phyloP scores from a whole-genome alignment of 495 filamentous ascomycete genomes.

The Annulohypoxylon moriforme region DNA sequence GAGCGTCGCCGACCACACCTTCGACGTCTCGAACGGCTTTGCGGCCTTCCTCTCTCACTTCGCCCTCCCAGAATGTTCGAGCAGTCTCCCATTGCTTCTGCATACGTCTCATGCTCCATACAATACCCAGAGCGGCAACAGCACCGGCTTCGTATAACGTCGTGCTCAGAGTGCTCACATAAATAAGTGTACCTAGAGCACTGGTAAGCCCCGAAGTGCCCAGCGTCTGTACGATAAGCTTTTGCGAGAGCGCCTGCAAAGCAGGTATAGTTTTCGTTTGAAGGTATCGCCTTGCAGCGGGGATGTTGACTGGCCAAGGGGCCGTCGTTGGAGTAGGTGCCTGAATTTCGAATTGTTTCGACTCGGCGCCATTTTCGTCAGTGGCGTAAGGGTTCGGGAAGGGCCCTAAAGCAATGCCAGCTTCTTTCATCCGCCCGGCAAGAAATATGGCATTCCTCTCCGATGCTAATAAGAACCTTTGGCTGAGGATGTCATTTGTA shows the following conservation, averaged over 20 bases:
- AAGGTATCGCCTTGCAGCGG: conserved; percentile 69
- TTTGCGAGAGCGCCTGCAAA: conserved; percentile 83
- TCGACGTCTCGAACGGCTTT: conserved; percentile 77
- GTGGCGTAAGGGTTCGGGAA: conserved; percentile 32
- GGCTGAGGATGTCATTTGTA: conserved; percentile 77
- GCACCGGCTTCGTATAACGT: conserved; percentile 80
- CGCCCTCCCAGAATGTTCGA: conserved; percentile 75
- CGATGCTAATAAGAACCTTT: conserved; percentile 76
- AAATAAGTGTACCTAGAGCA: conserved; percentile 74
- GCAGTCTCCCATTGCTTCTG: conserved; percentile 83
- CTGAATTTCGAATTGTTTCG: conserved; percentile 2
- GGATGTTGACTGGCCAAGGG: conserved; percentile 63
- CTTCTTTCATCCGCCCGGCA: conserved; percentile 81
- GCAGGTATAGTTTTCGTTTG: conserved; percentile 73
- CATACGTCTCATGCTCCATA: conserved; percentile 77
- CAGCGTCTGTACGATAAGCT: conserved; percentile 78
- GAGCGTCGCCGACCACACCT: conserved; percentile 65
- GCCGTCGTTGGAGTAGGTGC: conserved; percentile 25
- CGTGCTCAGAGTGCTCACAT: conserved; percentile 65
- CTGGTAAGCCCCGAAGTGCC: conserved; percentile 71
- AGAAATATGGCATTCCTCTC: conserved; percentile 83
- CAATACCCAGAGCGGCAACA: conserved; percentile 77
- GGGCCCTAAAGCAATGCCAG: conserved; percentile 59
- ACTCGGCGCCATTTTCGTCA: conserved; percentile 3
- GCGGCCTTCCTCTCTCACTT: conserved; percentile 83